Evolutionary conservation across 2,329 filamentous ascomycete species (phyloP).

Genomic region (Dactylellina drechsleri): DNA sequence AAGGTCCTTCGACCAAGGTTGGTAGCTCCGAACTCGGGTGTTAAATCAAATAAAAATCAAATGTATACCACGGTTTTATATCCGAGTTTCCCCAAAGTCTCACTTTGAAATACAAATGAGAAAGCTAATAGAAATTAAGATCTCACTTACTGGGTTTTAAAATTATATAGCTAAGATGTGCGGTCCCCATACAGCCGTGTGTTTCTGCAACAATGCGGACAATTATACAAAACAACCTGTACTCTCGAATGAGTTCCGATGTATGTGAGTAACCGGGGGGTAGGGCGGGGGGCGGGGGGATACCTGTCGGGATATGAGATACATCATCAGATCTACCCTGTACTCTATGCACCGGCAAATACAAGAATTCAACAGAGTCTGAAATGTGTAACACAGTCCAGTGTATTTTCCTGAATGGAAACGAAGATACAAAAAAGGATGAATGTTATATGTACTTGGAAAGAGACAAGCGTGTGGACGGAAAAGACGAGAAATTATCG

Average conservation of each 20-base stretch:
- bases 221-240: constrained; percentile 1
- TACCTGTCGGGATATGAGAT: constrained; percentile 24
- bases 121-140: background rate
- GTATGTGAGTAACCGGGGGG: constrained; percentile 17
- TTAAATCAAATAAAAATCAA: constrained; percentile 9
- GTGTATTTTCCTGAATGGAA: no score
- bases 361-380: no score
- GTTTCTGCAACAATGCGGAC: background rate
- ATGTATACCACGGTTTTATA: constrained; percentile 20
- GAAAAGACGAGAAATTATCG: no score
- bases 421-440: no score
- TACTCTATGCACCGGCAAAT: background rate
- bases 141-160: background rate
- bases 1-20: constrained; percentile 11
- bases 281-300: background rate
- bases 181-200: constrained; percentile 2
- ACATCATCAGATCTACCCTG: constrained; percentile 7
- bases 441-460: no score
- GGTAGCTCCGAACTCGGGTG: constrained; percentile 16
- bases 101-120: background rate
- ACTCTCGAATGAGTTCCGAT: background rate
- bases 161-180: background rate
- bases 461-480: no score
- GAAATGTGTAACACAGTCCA: no score
- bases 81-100: constrained; percentile 26